Percentiles rank a stretch among this genome's conserved stretches.
These are phyloP conservation scores for Hyaloscypha finlandica DNA, from an alignment of 495 filamentous ascomycete genomes.

Conservation along the genomic window DNA sequence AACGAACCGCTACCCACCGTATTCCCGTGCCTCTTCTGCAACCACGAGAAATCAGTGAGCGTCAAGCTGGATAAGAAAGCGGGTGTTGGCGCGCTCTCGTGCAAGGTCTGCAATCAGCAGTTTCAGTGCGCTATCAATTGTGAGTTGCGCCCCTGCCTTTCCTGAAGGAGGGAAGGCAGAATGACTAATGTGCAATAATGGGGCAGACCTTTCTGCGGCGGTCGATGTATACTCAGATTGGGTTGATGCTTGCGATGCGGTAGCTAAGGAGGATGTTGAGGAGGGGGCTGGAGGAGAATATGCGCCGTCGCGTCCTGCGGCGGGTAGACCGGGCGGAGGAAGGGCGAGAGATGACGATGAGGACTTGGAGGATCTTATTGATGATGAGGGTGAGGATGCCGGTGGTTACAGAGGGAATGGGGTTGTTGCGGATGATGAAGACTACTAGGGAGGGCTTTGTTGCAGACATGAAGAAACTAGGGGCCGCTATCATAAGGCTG, in stretches of 20 bases:
- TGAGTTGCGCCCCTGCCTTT: slow-evolving; percentile 43
- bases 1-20: slow-evolving; percentile 81
- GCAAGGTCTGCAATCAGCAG: slow-evolving; percentile 89
- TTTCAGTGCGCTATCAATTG: slow-evolving; percentile 94
- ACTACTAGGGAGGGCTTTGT: no score
- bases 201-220: slow-evolving; percentile 64
- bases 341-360: slow-evolving; percentile 39
- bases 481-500: background rate
- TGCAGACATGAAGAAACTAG: slow-evolving; percentile 7
- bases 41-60: slow-evolving; percentile 87
- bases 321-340: slow-evolving; percentile 35
- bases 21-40: slow-evolving; percentile 98
- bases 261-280: slow-evolving; percentile 56
- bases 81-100: slow-evolving; percentile 78
- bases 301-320: slow-evolving; percentile 21
- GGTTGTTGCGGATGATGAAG: slow-evolving; percentile 38
- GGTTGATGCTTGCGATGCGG: slow-evolving; percentile 93
- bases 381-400: slow-evolving; percentile 30
- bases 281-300: slow-evolving; percentile 17
- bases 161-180: background rate
- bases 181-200: background rate
- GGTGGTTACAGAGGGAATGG: slow-evolving; percentile 35
- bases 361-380: slow-evolving; percentile 37
- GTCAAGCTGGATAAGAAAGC: slow-evolving; percentile 92
- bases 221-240: slow-evolving; percentile 98